These are phyloP conservation scores for Suillus cothurnatus DNA, from an alignment of 768 basidiomycete genomes.

Conservation along the genomic window DNA sequence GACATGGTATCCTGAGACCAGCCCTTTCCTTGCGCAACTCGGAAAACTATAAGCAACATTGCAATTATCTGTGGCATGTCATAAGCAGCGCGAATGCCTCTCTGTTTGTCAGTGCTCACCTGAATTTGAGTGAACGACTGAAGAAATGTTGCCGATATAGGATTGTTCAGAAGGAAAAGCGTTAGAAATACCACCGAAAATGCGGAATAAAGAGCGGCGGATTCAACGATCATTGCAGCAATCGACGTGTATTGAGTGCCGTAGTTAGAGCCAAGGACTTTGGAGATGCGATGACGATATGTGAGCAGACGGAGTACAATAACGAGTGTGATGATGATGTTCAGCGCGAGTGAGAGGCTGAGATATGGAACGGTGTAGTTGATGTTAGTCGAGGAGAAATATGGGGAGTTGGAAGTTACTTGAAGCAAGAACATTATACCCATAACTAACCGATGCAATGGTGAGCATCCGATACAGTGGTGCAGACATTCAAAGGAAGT, in stretches of 20 bases:
- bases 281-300: constrained; percentile 16
- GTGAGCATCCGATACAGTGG: neutral
- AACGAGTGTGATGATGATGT: constrained; percentile 33
- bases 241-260: constrained; percentile 32
- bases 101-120: constrained; percentile 15
- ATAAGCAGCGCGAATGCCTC: neutral
- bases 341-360: constrained; percentile 32
- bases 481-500: neutral
- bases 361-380: constrained; percentile 26
- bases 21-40: constrained; percentile 30
- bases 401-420: neutral
- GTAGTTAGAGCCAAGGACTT: constrained; percentile 23
- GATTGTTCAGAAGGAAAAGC: constrained; percentile 22
- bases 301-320: constrained; percentile 33
- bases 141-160: constrained; percentile 32
- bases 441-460: neutral
- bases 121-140: constrained; percentile 31
- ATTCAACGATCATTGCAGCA: constrained; percentile 39
- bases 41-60: constrained; percentile 32
- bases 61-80: constrained; percentile 25
- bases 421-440: neutral
- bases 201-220: constrained; percentile 31
- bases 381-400: constrained; percentile 8
- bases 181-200: constrained; percentile 33
- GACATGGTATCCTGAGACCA: constrained; percentile 19